Base-by-base conservation (phyloP, 768 basidiomycete species). In the Xerocomus potaroensis region DNA sequence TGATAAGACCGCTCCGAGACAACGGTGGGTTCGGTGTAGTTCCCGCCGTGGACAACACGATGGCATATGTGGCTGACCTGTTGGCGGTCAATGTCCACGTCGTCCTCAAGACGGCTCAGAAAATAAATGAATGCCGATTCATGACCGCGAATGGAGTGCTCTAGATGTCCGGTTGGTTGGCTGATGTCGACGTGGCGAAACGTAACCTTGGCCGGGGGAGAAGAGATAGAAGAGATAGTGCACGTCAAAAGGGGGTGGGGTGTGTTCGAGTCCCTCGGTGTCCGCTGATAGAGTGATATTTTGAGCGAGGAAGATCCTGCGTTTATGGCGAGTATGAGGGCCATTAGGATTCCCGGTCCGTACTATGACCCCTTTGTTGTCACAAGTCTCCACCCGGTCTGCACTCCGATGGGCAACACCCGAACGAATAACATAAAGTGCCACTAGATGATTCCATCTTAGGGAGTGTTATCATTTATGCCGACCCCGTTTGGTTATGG, bases 251-350 rank as follows among this genome's bases (percentile, higher is more conserved):
- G 45, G 29, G 81, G 73, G 4, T 71, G 66, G 8, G 72, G 71
- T 24, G 65, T 66, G 8, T 60, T 57, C 37, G 67, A 59, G 44
- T 53, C 52, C 1, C 60, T 50, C 16, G 52, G 47, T 23, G 56
- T 54, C 23, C 69, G 61, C 32, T 61, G 55, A 57, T 77, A 92
- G 36, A 92, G 76, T 11, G 85, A 81, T 36, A 87, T 78, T 69
- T 91, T 92, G 69, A 92, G 81, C 5, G 89, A 91, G 2, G 89
- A 91, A 0, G 88, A 90, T 31, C 89, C 89, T 5, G 89, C 80
- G 55, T 91, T 91, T 53, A 84, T 73, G 3, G 88, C 73, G 21
- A 91, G 80, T 45, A 89, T 76, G 50, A 80, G 68, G 16, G 55
- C 56, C 65, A 57, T n/a, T n/a, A n/a, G n/a, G n/a, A n/a, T n/a